Percentiles rank a stretch among this genome's conserved stretches.
These are phyloP conservation scores for Smittium culicis DNA, from an alignment of 371 early-diverging fungal genomes.

Conservation along the genomic window DNA sequence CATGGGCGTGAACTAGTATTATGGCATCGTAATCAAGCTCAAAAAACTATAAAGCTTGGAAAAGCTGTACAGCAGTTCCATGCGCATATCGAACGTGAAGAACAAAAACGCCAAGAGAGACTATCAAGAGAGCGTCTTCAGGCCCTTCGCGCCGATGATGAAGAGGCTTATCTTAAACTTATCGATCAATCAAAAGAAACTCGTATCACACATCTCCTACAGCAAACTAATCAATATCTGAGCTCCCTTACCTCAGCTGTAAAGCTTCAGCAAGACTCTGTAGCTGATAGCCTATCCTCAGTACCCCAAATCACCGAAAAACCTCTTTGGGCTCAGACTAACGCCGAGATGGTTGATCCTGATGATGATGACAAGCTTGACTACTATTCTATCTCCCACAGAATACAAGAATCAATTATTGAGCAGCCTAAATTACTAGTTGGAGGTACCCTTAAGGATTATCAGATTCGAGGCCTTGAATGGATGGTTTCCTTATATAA, in stretches of 20 bases:
- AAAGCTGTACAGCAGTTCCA: constrained; percentile 62
- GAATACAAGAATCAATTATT: constrained; percentile 54
- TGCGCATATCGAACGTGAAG: constrained; percentile 70
- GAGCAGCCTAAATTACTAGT: constrained; percentile 64
- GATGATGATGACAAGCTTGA: constrained; percentile 18
- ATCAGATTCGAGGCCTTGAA: constrained; percentile 95
- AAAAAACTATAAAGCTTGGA: constrained; percentile 55
- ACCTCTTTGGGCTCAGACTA: constrained; percentile 22
- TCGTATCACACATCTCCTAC: constrained; percentile 70
- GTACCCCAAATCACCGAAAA: neutral
- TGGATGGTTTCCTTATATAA: constrained; percentile 99
- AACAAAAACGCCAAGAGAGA: constrained; percentile 65
- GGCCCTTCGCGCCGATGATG: constrained; percentile 84
- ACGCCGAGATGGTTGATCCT: constrained; percentile 40
- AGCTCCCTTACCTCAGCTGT: constrained; percentile 39
- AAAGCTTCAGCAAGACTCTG: constrained; percentile 39
- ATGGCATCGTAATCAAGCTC: constrained; percentile 56
- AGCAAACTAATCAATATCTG: constrained; percentile 78
- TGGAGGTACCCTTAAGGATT: constrained; percentile 86
- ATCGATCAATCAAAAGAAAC: constrained; percentile 88
- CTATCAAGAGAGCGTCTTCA: constrained; percentile 81
- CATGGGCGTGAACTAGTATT: constrained; percentile 58
- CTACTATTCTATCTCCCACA: constrained; percentile 57
- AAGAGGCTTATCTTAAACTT: constrained; percentile 85
- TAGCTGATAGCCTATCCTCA: constrained; percentile 16